phyloP scores from a whole-genome alignment of 2,329 filamentous ascomycete genomes.

The Hypomyces perniciosus region DNA sequence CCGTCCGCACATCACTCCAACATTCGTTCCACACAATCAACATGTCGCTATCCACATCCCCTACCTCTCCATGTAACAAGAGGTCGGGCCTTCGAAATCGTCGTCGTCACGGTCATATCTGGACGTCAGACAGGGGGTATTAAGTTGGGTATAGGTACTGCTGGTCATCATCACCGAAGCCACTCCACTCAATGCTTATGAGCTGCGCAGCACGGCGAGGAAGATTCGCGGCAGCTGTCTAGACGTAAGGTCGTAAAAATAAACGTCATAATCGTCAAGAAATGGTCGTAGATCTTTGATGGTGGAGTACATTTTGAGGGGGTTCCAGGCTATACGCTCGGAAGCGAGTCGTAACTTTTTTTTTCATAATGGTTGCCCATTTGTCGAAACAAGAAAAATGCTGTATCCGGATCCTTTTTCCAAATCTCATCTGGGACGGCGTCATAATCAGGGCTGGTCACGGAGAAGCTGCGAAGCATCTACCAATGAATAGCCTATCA shows the following conservation, averaged over 20 bases:
- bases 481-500: slow-evolving; percentile 8
- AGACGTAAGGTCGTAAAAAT: slow-evolving; percentile 41
- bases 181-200: slow-evolving; percentile 26
- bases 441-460: slow-evolving; percentile 31
- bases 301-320: slow-evolving; percentile 25
- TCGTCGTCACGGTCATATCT: slow-evolving; percentile 30
- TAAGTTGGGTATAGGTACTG: slow-evolving; percentile 36
- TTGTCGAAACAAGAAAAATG: slow-evolving; percentile 29
- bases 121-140: slow-evolving; percentile 33
- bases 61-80: slow-evolving; percentile 8
- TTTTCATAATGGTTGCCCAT: slow-evolving; percentile 37
- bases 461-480: slow-evolving; percentile 13
- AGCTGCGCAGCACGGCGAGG: slow-evolving; percentile 25
- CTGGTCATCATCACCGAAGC: slow-evolving; percentile 32
- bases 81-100: slow-evolving; percentile 18
- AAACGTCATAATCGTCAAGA: slow-evolving; percentile 42
- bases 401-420: slow-evolving; percentile 36
- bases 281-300: slow-evolving; percentile 31
- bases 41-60: slow-evolving; percentile 7
- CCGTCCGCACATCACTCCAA: slow-evolving; percentile 1
- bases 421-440: slow-evolving; percentile 32
- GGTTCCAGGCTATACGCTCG: slow-evolving; percentile 23
- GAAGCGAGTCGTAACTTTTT: slow-evolving; percentile 27
- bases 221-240: slow-evolving; percentile 36
- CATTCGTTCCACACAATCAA: slow-evolving; percentile 7